phyloP scores from a whole-genome alignment of 495 filamentous ascomycete genomes.

The Hypoxylon intermedium region DNA sequence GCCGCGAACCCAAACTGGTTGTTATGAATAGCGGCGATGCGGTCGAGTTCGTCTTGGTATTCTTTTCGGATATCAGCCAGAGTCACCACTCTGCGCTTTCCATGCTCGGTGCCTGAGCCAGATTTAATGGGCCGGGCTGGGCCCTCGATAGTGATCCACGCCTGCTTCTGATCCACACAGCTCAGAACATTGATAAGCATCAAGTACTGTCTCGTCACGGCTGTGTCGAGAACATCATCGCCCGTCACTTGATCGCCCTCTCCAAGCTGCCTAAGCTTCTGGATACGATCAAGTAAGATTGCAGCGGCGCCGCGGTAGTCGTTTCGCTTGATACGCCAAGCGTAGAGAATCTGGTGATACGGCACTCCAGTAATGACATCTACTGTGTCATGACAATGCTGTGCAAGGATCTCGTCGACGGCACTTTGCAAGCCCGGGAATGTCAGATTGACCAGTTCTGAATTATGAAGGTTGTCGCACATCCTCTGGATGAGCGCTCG shows the following conservation, averaged over 20 bases:
- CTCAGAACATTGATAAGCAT: slow-evolving; percentile 86
- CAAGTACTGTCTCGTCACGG: slow-evolving; percentile 73
- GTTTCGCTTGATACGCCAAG: slow-evolving; percentile 81
- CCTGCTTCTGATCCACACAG: slow-evolving; percentile 81
- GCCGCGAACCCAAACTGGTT: slow-evolving; percentile 62
- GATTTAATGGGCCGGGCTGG: slow-evolving; percentile 24
- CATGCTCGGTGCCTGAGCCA: slow-evolving; percentile 35
- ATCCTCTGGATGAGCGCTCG: slow-evolving; percentile 73
- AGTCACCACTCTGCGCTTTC: slow-evolving; percentile 71
- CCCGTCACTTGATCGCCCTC: slow-evolving; percentile 55
- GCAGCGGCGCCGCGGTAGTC: slow-evolving; percentile 90
- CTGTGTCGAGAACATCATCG: slow-evolving; percentile 61
- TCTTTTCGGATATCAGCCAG: slow-evolving; percentile 82
- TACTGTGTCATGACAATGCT: slow-evolving; percentile 63
- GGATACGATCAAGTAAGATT: slow-evolving; percentile 69
- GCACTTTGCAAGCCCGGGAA: slow-evolving; percentile 75
- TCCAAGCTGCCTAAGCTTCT: slow-evolving; percentile 57
- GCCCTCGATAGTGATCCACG: slow-evolving; percentile 66
- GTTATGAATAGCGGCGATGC: slow-evolving; percentile 67
- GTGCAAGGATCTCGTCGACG: slow-evolving; percentile 78
- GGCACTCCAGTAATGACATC: slow-evolving; percentile 66
- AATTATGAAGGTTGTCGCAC: slow-evolving; percentile 68
- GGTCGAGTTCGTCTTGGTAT: slow-evolving; percentile 87
- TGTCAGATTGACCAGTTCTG: slow-evolving; percentile 75
- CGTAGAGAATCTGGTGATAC: slow-evolving; percentile 84